phyloP scores from a whole-genome alignment of 768 basidiomycete genomes.

The Hortiboletus campestris region DNA sequence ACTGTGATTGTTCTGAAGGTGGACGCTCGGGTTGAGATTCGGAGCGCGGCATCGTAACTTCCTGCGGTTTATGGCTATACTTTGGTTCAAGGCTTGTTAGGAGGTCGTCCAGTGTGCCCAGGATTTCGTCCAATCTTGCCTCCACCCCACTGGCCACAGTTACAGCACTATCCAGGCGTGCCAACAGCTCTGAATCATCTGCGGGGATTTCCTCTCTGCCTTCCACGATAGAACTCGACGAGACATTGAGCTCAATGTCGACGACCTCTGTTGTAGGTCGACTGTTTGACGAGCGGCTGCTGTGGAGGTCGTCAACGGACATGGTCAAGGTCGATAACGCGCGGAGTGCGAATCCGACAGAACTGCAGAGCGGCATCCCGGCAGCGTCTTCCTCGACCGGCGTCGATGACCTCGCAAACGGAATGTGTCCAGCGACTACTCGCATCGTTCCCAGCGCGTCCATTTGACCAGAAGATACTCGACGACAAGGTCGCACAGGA shows the following conservation, averaged over 20 bases:
- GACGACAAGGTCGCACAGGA: slow-evolving; percentile 48
- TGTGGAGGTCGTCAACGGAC: slow-evolving; percentile 27
- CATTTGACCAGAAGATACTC: slow-evolving; percentile 47
- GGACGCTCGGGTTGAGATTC: neutral
- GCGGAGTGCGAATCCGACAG: slow-evolving; percentile 15
- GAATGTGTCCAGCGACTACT: slow-evolving; percentile 52
- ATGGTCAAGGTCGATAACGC: slow-evolving; percentile 22
- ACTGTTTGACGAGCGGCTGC: slow-evolving; percentile 6
- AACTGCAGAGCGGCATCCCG: slow-evolving; percentile 24
- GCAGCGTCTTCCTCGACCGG: slow-evolving; percentile 3
- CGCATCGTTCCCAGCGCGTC: slow-evolving; percentile 48
- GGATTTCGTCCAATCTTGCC: slow-evolving; percentile 55
- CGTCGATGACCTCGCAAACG: slow-evolving; percentile 50
- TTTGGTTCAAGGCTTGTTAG: slow-evolving; percentile 42
- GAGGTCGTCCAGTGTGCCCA: slow-evolving; percentile 57
- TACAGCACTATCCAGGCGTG: slow-evolving; percentile 54
- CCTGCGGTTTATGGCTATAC: neutral
- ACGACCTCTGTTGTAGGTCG: neutral
- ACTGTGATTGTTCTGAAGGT: neutral
- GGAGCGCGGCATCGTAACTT: neutral
- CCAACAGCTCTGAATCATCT: slow-evolving; percentile 52
- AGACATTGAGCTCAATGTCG: slow-evolving; percentile 38
- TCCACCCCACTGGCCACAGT: slow-evolving; percentile 63
- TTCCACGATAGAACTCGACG: slow-evolving; percentile 31
- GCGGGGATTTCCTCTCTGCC: slow-evolving; percentile 22